These are phyloP conservation scores for Cercophora sp. DNA, from an alignment of 495 filamentous ascomycete genomes.

Conservation along the genomic window DNA sequence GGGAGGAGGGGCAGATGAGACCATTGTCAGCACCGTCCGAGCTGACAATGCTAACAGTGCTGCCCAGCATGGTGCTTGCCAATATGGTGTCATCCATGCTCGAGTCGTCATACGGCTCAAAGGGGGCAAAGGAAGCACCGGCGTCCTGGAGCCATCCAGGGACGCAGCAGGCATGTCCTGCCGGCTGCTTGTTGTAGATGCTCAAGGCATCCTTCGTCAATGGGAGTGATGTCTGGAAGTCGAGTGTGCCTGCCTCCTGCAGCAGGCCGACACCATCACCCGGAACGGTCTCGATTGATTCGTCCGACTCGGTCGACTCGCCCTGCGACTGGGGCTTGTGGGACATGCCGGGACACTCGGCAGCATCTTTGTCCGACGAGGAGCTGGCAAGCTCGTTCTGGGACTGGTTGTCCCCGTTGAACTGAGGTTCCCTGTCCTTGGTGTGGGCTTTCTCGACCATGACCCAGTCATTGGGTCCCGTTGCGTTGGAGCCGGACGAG, in stretches of 20 bases:
- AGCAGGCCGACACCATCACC: too few relatives aligned
- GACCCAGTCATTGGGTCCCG: constrained; percentile 2
- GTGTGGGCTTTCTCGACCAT: not conserved
- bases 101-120: too few relatives aligned
- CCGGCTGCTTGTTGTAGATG: not conserved
- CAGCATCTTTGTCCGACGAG: not conserved
- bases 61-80: too few relatives aligned
- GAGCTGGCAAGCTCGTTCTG: not conserved
- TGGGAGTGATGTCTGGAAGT: not conserved
- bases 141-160: too few relatives aligned
- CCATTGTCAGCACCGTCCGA: too few relatives aligned
- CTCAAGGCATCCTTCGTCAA: not conserved
- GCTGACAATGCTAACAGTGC: too few relatives aligned
- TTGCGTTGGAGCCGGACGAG: not conserved
- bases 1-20: too few relatives aligned
- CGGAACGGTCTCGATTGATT: not conserved
- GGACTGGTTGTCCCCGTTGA: constrained; percentile 4
- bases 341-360: not conserved
- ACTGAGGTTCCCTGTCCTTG: constrained; percentile 1
- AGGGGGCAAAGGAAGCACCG: too few relatives aligned
- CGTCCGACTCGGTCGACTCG: not conserved
- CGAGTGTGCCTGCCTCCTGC: not conserved
- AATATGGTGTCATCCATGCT: too few relatives aligned
- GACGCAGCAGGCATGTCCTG: too few relatives aligned
- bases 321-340: not conserved